Evolutionary conservation across 1,284 basidiomycete genomes (phyloP).

Genomic region (Cutaneotrichosporon sp.): DNA sequence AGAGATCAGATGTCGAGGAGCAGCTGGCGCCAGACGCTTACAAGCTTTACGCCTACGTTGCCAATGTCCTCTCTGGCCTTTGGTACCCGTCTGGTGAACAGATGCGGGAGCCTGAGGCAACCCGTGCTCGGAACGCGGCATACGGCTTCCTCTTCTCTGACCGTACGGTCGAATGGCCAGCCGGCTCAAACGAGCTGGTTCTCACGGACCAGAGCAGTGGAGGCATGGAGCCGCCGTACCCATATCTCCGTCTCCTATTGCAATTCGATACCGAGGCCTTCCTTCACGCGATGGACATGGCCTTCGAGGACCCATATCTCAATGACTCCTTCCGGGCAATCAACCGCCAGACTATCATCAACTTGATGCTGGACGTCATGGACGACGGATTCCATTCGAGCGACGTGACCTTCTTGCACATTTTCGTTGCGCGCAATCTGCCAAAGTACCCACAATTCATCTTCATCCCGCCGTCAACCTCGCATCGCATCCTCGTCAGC

Average conservation of each 20-base stretch:
- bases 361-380: slow-evolving; percentile 74
- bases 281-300: slow-evolving; percentile 87
- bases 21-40: slow-evolving; percentile 69
- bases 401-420: slow-evolving; percentile 79
- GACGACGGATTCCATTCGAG: slow-evolving; percentile 52
- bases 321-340: slow-evolving; percentile 62
- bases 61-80: slow-evolving; percentile 74
- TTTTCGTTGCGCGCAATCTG: slow-evolving; percentile 93
- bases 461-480: slow-evolving; percentile 60
- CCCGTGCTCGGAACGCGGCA: slow-evolving; percentile 63
- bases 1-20: slow-evolving; percentile 50
- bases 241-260: slow-evolving; percentile 78
- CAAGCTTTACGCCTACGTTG: slow-evolving; percentile 90
- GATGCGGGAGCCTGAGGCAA: slow-evolving; percentile 60
- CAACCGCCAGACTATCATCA: slow-evolving; percentile 76
- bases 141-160: slow-evolving; percentile 82
- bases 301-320: slow-evolving; percentile 87
- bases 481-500: slow-evolving; percentile 71
- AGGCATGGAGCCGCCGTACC: slow-evolving; percentile 68
- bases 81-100: slow-evolving; percentile 80
- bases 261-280: slow-evolving; percentile 91
- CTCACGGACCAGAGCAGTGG: slow-evolving; percentile 38
- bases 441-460: slow-evolving; percentile 95
- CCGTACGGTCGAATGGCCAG: slow-evolving; percentile 71
- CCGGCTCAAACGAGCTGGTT: slow-evolving; percentile 23